Evolutionary conservation across 805 yeast species (phyloP).

Genomic region (Wickerhamomyces alni): DNA sequence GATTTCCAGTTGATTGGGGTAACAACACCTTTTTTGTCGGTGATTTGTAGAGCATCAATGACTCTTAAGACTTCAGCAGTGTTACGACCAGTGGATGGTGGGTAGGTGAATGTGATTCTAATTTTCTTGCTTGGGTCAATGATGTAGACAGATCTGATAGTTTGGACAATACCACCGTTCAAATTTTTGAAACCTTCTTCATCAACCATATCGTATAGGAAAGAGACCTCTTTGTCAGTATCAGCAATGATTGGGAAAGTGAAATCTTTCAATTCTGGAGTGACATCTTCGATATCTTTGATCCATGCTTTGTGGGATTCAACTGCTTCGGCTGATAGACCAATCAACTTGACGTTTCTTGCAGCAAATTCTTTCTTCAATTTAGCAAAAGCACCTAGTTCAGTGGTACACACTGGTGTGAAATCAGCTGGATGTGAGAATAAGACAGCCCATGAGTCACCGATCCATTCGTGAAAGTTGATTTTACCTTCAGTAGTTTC

Average conservation of each 20-base stretch:
- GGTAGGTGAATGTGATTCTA: constrained; percentile 81
- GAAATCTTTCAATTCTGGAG: constrained; percentile 62
- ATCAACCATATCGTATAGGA: constrained; percentile 81
- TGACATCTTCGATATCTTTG: constrained; percentile 83
- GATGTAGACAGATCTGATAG: constrained; percentile 88
- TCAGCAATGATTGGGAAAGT: constrained; percentile 91
- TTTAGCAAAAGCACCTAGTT: constrained; percentile 87
- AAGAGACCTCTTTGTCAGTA: constrained; percentile 77
- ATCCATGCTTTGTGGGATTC: constrained; percentile 82
- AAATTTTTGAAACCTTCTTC: constrained; percentile 76
- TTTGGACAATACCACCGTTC: constrained; percentile 67
- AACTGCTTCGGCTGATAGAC: constrained; percentile 80
- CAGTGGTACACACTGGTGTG: constrained; percentile 96
- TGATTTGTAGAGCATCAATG: constrained; percentile 79
- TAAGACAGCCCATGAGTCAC: constrained; percentile 80
- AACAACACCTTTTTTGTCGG: constrained; percentile 77
- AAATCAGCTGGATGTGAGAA: constrained; percentile 96
- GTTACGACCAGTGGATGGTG: constrained; percentile 94
- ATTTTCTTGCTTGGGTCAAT: constrained; percentile 89
- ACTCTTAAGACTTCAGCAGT: constrained; percentile 88
- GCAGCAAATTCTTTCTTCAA: constrained; percentile 83
- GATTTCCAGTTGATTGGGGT: constrained; percentile 89
- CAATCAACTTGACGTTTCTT: constrained; percentile 84
- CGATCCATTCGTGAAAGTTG: constrained; percentile 82
- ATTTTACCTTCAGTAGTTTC: constrained; percentile 77